Conservation (phyloP, 257 asterid genomes). For the Solanum bulbocastanum region DNA sequence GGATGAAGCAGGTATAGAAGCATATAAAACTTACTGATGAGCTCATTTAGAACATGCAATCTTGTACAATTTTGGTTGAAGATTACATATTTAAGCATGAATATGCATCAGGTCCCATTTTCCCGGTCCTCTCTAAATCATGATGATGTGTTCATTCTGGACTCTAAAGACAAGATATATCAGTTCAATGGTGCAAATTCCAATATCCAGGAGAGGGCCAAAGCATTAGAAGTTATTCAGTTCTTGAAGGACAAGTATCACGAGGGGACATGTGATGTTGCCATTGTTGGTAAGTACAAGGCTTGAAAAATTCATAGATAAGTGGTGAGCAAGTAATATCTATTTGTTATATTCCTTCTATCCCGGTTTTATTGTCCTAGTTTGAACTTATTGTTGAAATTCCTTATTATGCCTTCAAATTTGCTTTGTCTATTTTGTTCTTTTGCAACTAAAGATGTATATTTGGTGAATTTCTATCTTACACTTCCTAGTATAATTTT, state of each 20-base stretch:
- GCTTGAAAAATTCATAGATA: not conserved
- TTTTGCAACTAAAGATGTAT: not conserved
- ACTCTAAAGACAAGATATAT: conserved; percentile 80
- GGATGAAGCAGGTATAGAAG: conserved; percentile 69
- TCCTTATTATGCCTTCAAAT: not conserved
- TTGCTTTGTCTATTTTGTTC: not conserved
- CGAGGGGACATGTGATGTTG: conserved; percentile 91
- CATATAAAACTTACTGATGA: not conserved
- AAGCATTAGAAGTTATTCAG: conserved; percentile 94
- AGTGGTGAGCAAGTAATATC: not conserved
- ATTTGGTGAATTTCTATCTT: not conserved
- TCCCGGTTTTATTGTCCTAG: not conserved
- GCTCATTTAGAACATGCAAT: not conserved
- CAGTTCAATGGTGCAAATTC: conserved; percentile 99
- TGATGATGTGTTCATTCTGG: conserved; percentile 92
- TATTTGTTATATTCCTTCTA: not conserved
- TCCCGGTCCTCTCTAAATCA: conserved; percentile 92
- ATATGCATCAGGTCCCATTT: conserved; percentile 68
- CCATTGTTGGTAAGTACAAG: conserved; percentile 69
- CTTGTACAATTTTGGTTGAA: not conserved
- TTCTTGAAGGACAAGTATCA: conserved; percentile 91
- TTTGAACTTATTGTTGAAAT: not conserved
- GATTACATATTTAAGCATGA: not conserved
- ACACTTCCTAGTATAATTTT: not conserved
- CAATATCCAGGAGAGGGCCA: conserved; percentile 94